Conservation (phyloP, 139 green algal species). For the Tetratostichococcus sp. region DNA sequence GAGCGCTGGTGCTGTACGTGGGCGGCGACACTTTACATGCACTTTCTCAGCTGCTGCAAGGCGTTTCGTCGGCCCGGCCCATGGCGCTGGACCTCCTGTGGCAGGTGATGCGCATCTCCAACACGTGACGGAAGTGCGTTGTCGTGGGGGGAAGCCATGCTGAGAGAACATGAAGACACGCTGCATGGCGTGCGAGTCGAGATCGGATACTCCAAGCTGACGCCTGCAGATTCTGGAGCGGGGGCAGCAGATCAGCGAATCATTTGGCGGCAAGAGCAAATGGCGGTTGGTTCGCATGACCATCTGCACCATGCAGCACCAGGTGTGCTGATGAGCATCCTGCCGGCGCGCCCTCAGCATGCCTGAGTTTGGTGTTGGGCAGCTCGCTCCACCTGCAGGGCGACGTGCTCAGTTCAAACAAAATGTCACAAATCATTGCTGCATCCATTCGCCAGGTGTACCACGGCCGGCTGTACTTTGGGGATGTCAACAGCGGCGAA, state of each 20-base stretch:
- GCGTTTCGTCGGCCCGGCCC: conserved; percentile 18
- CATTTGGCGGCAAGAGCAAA: conserved; percentile 20
- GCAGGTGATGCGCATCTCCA: conserved; percentile 23
- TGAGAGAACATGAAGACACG: too few species aligned
- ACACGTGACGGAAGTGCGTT: background rate
- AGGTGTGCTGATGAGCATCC: conserved; percentile 44
- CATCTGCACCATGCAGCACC: conserved; percentile 52
- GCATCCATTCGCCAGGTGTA: background rate
- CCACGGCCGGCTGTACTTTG: conserved; percentile 62
- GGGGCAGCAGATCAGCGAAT: conserved; percentile 33
- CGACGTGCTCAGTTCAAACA: too few species aligned
- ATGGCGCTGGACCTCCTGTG: conserved; percentile 53
- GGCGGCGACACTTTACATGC: conserved; percentile 22
- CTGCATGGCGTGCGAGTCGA: too few species aligned
- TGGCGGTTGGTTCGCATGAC: conserved; percentile 63
- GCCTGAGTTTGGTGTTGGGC: background rate
- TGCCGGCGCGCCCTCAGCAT: too few species aligned
- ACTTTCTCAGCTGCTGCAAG: conserved; percentile 19
- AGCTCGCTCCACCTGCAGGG: too few species aligned
- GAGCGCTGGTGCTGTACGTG: conserved; percentile 17
- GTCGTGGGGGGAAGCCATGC: background rate
- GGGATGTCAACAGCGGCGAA: conserved; percentile 46
- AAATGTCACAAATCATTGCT: background rate
- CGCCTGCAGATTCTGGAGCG: conserved; percentile 46
- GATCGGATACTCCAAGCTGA: background rate